Conservation (phyloP, 2,329 filamentous ascomycete genomes). For the Fusarium buharicum region DNA sequence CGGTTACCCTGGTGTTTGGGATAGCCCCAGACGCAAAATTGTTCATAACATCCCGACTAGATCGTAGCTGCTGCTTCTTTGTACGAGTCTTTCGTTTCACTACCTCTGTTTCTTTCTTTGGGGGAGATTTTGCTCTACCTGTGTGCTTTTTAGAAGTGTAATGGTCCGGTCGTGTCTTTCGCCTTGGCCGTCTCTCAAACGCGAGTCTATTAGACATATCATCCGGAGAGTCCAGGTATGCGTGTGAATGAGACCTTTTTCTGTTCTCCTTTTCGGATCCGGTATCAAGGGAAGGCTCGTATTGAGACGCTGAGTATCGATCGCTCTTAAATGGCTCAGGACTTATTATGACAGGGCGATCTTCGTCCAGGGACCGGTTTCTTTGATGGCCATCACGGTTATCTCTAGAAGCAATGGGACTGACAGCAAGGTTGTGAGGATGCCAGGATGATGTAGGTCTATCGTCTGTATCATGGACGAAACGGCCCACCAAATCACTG, state of each 20-base stretch:
- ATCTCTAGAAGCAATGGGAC: background rate
- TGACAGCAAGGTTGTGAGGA: conserved; percentile 17
- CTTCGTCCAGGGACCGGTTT: background rate
- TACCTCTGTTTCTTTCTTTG: conserved; percentile 5
- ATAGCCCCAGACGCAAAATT: conserved; percentile 67
- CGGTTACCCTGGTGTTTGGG: conserved; percentile 51
- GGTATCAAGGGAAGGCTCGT: background rate
- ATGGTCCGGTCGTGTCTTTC: conserved; percentile 65
- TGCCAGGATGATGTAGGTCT: conserved; percentile 5
- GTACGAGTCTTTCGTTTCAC: conserved; percentile 11
- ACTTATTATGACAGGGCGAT: background rate
- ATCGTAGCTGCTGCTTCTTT: conserved; percentile 48
- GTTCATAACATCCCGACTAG: conserved; percentile 61
- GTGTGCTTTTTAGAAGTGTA: conserved; percentile 58
- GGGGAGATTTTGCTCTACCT: conserved; percentile 2
- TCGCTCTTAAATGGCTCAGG: conserved; percentile 1
- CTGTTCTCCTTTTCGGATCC: conserved; percentile 15
- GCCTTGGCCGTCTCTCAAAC: conserved; percentile 63
- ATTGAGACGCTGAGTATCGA: background rate
- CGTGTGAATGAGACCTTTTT: conserved; percentile 5
- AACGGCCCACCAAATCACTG: background rate
- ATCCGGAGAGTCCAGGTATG: background rate
- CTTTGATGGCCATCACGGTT: background rate
- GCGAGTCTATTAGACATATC: conserved; percentile 1
- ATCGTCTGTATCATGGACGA: background rate